Evolutionary conservation across 2,329 filamentous ascomycete species (phyloP), one percentile per base, ranked within the genome.

Genomic region (Penicillium sp.): DNA sequence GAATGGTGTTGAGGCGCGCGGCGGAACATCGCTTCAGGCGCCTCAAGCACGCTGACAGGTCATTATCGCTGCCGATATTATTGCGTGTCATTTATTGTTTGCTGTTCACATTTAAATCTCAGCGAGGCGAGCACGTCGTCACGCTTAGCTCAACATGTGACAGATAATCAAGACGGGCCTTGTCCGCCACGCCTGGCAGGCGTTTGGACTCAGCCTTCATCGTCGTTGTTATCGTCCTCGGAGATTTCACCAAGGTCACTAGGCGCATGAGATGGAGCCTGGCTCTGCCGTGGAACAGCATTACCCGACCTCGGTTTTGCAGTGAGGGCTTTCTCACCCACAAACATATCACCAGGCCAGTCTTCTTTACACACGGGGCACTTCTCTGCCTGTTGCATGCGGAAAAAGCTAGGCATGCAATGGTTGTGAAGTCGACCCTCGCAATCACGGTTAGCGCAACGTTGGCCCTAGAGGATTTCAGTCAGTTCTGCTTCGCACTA

Each of bases 371-470:
- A 84, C 3, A 74, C 54, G 0, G 89, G 87, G 66, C 91, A 96
- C 39, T 78, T 81, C 57, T 81, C 81, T 1, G 79, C 79, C 51
- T 81, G 74, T 58, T 84, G 80, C 38, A 84, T 82, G 18, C 87
- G 80, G 79, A 91, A 96, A 70, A 88, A 91, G 27, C 84, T 85
- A 11, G 84, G 81, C 52, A 84, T 80, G 70, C 91, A 97, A 47
- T 86, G 84, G 59, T 91, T 83, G 70, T 97, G 92, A 14, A 96
- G 72, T 10, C 92, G 80, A 10, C 85, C 80, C 29, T 74, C 77
- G 70, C 92, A 97, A 18, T 85, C 80, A 35, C 81, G 74, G 56
- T 88, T 81, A 2, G 79, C 72, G 73, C 92, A 96, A 51, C 92
- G 82, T 78, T 91, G 83, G 0, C 92, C 91, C 78, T 81, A 53